Evolutionary conservation across 2,329 filamentous ascomycete species (phyloP).

Genomic region (Alternaria tenuissima): DNA sequence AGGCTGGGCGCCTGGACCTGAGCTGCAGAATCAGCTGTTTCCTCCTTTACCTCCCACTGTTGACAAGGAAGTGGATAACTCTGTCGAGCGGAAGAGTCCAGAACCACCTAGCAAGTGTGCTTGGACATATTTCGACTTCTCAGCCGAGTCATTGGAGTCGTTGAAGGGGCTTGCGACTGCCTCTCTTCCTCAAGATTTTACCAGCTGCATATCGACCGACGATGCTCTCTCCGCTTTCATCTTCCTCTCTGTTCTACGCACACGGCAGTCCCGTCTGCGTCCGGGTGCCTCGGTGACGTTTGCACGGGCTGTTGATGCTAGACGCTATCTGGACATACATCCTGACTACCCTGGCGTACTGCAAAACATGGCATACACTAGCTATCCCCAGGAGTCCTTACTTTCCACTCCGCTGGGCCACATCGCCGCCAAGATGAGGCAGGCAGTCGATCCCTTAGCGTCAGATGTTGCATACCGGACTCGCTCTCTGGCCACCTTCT

Average conservation of each 20-base stretch:
- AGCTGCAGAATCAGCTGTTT: conserved; percentile 50
- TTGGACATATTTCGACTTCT: conserved; percentile 60
- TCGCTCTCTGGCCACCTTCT: conserved; percentile 54
- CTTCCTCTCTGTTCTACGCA: conserved; percentile 58
- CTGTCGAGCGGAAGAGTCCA: neutral
- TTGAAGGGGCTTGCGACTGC: conserved; percentile 54
- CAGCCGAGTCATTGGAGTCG: conserved; percentile 42
- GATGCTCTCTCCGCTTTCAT: conserved; percentile 62
- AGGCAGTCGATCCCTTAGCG: neutral
- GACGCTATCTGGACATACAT: conserved; percentile 55
- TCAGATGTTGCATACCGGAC: neutral
- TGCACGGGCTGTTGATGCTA: conserved; percentile 60
- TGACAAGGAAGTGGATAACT: neutral
- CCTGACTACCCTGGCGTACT: conserved; percentile 59
- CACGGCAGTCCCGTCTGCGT: conserved; percentile 50
- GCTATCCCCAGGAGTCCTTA: conserved; percentile 37
- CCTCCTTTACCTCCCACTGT: neutral
- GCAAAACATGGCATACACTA: conserved; percentile 58
- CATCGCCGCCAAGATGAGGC: neutral
- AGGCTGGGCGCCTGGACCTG: conserved; percentile 46
- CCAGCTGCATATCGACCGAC: conserved; percentile 61
- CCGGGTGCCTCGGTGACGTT: conserved; percentile 42
- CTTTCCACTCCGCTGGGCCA: conserved; percentile 39
- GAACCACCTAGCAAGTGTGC: conserved; percentile 32
- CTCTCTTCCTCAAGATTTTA: conserved; percentile 22